A percentile compares a stretch with the other conserved stretches of the same genome.
These are phyloP conservation scores for Bretschneidera sinensis DNA, from an alignment of 345 rosid genomes.

Conservation along the genomic window DNA sequence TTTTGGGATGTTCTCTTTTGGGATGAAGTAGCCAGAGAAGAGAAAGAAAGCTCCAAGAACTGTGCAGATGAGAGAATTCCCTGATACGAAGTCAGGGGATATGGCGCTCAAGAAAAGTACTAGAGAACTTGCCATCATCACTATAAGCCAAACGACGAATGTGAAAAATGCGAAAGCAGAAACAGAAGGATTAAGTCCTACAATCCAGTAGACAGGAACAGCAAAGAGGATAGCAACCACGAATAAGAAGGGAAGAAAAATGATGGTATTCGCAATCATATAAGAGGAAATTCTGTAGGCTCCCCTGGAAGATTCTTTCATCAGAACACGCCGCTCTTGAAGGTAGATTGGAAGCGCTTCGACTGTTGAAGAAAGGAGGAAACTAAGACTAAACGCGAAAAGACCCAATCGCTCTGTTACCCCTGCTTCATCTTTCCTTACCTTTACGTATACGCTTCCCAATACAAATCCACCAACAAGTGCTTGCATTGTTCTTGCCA, in stretches of 20 bases:
- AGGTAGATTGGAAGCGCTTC: constrained; percentile 93
- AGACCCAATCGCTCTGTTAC: constrained; percentile 68
- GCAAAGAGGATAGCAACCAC: constrained; percentile 67
- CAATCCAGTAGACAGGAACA: constrained; percentile 79
- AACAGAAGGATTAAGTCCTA: constrained; percentile 68
- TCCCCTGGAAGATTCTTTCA: constrained; percentile 88
- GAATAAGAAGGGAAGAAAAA: constrained; percentile 71
- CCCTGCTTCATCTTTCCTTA: constrained; percentile 57
- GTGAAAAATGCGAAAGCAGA: constrained; percentile 62
- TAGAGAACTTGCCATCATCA: constrained; percentile 77
- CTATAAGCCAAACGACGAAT: constrained; percentile 70
- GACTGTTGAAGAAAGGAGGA: constrained; percentile 82
- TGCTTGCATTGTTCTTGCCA: constrained; percentile 89
- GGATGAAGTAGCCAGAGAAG: constrained; percentile 89
- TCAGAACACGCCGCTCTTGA: constrained; percentile 72
- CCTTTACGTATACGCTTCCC: constrained; percentile 67
- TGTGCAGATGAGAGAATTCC: constrained; percentile 76
- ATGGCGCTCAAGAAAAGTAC: constrained; percentile 76
- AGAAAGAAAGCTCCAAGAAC: constrained; percentile 84
- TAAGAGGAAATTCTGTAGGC: constrained; percentile 79
- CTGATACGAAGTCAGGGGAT: constrained; percentile 78
- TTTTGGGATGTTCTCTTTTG: constrained; percentile 76
- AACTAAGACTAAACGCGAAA: constrained; percentile 85
- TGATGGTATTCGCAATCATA: constrained; percentile 77
- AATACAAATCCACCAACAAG: constrained; percentile 71